Evolutionary conservation across 1,139 yeast species (phyloP).

Genomic region (Suhomyces anneliseae): DNA sequence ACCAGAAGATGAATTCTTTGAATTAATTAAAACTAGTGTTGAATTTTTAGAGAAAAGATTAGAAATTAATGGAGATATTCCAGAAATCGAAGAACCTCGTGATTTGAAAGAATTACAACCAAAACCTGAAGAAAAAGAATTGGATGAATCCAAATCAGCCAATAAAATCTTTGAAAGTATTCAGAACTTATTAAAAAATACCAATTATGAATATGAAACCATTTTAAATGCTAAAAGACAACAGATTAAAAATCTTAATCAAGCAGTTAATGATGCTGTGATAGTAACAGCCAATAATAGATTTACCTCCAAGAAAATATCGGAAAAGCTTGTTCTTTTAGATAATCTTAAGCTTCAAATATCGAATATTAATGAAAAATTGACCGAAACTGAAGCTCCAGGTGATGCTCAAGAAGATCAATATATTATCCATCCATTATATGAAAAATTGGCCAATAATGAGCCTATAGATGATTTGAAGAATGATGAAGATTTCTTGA

Average conservation of each 20-base stretch:
- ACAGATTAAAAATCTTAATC: constrained; percentile 39
- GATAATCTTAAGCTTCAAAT: constrained; percentile 48
- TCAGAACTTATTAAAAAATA: constrained; percentile 39
- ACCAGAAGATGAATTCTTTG: constrained; percentile 23
- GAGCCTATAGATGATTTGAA: constrained; percentile 30
- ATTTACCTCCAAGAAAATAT: constrained; percentile 37
- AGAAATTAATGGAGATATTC: constrained; percentile 22
- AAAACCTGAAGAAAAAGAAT: constrained; percentile 10
- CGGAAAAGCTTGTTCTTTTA: constrained; percentile 37
- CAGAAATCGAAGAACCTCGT: constrained; percentile 24
- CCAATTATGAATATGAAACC: constrained; percentile 42
- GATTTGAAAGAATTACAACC: constrained; percentile 11
- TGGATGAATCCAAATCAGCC: constrained; percentile 22
- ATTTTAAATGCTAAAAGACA: constrained; percentile 38
- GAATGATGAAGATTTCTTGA: constrained; percentile 24
- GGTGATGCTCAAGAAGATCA: constrained; percentile 39
- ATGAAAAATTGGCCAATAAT: constrained; percentile 45
- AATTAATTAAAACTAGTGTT: constrained; percentile 36
- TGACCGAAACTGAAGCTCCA: constrained; percentile 26
- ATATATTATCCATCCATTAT: constrained; percentile 62
- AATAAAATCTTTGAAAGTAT: constrained; percentile 42
- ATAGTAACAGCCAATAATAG: constrained; percentile 48
- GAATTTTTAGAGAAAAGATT: constrained; percentile 34
- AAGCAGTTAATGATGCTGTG: constrained; percentile 43
- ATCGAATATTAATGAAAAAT: constrained; percentile 42